Evolutionary conservation across 2,329 filamentous ascomycete genomes (phyloP).

Genomic region (Aphanoascus verrucosus): DNA sequence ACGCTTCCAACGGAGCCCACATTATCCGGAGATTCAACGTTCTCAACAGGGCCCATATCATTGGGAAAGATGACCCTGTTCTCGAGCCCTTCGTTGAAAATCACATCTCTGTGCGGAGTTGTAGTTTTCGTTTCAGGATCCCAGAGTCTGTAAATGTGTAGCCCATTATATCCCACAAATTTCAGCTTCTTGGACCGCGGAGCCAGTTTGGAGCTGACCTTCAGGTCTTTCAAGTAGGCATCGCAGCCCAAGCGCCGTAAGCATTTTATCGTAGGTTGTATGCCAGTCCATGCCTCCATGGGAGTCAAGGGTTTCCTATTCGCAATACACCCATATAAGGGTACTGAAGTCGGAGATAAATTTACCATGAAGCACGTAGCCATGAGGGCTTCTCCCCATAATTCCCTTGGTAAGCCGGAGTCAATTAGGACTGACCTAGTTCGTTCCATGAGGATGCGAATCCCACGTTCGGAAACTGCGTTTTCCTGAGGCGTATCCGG

Average conservation of each 20-base stretch:
- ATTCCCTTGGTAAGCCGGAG: not conserved
- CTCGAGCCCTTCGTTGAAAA: not conserved
- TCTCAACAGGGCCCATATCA: no score
- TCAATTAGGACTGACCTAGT: not conserved
- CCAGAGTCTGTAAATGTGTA: not conserved
- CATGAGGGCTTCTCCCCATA: not conserved
- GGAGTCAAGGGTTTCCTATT: not conserved
- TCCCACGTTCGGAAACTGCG: not conserved
- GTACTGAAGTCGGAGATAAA: not conserved
- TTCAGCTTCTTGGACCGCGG: not conserved
- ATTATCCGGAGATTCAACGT: no score
- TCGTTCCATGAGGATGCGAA: not conserved
- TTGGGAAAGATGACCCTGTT: not conserved
- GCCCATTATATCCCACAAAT: not conserved
- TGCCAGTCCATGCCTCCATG: not conserved
- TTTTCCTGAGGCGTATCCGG: not conserved
- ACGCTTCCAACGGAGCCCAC: no score
- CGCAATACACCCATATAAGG: not conserved
- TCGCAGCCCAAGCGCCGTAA: not conserved
- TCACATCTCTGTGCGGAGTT: not conserved
- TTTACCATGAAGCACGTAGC: not conserved
- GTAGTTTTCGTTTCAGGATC: not conserved
- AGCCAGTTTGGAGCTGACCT: not conserved
- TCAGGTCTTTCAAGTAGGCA: not conserved
- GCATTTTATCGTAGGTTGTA: no score